Evolutionary conservation across 208 protist genomes (phyloP), one percentile per base, ranked within the genome.

Genomic region (Trypanosoma vivax): DNA sequence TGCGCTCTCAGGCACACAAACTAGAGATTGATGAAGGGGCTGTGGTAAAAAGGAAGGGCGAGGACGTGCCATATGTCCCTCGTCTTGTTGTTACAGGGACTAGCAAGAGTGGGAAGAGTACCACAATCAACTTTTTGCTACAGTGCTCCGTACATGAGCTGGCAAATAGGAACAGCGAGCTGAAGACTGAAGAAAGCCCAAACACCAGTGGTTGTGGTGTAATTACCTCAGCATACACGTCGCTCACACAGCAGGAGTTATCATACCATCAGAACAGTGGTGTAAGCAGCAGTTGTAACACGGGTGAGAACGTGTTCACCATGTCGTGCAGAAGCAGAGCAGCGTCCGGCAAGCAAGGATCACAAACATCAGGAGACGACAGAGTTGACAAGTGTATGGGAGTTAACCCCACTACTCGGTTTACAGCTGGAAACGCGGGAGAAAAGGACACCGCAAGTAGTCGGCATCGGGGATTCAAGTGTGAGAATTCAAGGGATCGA

Each of bases 91-190:
- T 75, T 7, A 7, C 38, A 1, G 68, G 68, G 9, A 2, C 46
- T 0, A 28, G 30, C 1, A 24, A 45, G n/a, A 41, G 19, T 24
- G 60, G 59, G 4, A 65, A 51, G 18, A 60, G 52, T 19, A 35
- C 55, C 0, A 3, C 70, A 1, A 13, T 60, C 2, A n/a, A 54
- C 29, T 75, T 75, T 57, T 11, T 75, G 1, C 29, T 64, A 19
- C 37, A 60, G 13, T 31, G 42, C 34, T 30, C 28, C 18, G 9
- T 9, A 16, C 38, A 35, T 10, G 11, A 18, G 23, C 2, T 38
- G 13, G 19, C 41, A 30, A 25, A 19, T 1, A 38, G 47, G 23
- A 21, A 5, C 1, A 28, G 31, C 0, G n/a, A 3, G 7, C 6
- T 31, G 2, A 49, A 19, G 2, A 49, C n/a, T 23, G 48, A 31